Conservation (phyloP, 2,329 filamentous ascomycete genomes). For the Macroventuria anomochaeta region DNA sequence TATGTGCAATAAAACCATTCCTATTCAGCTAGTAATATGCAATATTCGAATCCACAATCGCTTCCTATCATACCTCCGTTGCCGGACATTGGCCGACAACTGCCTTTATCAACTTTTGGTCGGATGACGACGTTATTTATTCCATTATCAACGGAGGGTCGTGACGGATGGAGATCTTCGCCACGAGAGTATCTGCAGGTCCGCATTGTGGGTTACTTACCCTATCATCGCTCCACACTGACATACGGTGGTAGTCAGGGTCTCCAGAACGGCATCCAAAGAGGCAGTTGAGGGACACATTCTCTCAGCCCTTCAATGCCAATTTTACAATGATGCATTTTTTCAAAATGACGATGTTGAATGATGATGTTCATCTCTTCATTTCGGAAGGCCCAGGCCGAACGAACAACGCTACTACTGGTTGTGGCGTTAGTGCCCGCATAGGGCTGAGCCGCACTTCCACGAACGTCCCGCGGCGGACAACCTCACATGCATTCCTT, state of each 20-base stretch:
- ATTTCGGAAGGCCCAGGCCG: constrained; percentile 9
- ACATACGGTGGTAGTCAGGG: not conserved
- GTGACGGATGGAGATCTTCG: constrained; percentile 13
- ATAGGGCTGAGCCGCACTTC: constrained; percentile 15
- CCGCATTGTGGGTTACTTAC: constrained; percentile 11
- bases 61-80: not conserved
- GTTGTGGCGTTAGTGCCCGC: constrained; percentile 9
- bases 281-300: not conserved
- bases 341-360: not conserved
- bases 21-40: not conserved
- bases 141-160: not conserved
- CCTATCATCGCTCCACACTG: constrained; percentile 6
- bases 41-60: not conserved
- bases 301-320: not conserved
- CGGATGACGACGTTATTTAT: constrained; percentile 2
- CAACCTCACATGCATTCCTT: constrained; percentile 1
- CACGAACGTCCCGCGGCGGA: constrained; percentile 13
- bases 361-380: constrained; percentile 4
- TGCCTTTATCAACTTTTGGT: not conserved
- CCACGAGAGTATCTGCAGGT: constrained; percentile 2
- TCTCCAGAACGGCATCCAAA: not conserved
- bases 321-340: not conserved
- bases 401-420: constrained; percentile 1
- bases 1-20: constrained; percentile 6
- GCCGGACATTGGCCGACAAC: not conserved